A percentile compares a stretch with the other conserved stretches of the same genome.
These are phyloP conservation scores for Trichocomaceae sp. DNA, from an alignment of 2,329 filamentous ascomycete genomes.

Conservation along the genomic window DNA sequence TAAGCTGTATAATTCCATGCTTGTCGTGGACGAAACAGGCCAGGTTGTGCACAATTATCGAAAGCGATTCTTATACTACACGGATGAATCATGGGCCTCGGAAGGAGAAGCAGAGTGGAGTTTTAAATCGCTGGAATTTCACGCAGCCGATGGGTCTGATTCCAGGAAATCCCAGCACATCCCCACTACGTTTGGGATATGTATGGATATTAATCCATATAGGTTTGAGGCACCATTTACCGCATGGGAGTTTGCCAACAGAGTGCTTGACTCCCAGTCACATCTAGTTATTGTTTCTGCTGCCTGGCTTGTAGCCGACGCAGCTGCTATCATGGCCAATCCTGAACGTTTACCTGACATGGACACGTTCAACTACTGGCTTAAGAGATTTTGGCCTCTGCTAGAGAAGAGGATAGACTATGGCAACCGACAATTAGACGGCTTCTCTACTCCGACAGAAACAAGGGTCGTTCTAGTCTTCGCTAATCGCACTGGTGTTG, in stretches of 20 bases:
- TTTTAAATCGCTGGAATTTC: slow-evolving; percentile 22
- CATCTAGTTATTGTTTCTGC: slow-evolving; percentile 54
- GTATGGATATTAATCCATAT: slow-evolving; percentile 57
- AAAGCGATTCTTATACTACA: slow-evolving; percentile 61
- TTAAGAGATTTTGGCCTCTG: slow-evolving; percentile 52
- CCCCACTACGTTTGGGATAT: slow-evolving; percentile 43
- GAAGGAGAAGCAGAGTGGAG: slow-evolving; percentile 41
- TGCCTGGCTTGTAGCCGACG: slow-evolving; percentile 54
- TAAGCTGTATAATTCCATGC: slow-evolving; percentile 52
- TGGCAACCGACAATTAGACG: slow-evolving; percentile 10
- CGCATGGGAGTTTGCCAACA: slow-evolving; percentile 55
- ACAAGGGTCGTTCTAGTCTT: slow-evolving; percentile 41
- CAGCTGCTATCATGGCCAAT: slow-evolving; percentile 42
- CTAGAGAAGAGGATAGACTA: slow-evolving; percentile 28
- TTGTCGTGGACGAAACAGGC: slow-evolving; percentile 52
- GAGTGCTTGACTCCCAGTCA: slow-evolving; percentile 43
- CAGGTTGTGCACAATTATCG: slow-evolving; percentile 54
- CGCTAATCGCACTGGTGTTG: slow-evolving; percentile 42
- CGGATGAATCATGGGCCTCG: slow-evolving; percentile 58
- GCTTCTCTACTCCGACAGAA: slow-evolving; percentile 11
- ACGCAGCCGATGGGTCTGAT: neutral
- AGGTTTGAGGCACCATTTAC: slow-evolving; percentile 53
- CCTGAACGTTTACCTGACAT: slow-evolving; percentile 47
- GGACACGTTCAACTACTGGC: slow-evolving; percentile 58
- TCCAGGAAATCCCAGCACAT: slow-evolving; percentile 16